Base-by-base conservation (phyloP, 208 protist species). In the Trypanosoma brucei region DNA sequence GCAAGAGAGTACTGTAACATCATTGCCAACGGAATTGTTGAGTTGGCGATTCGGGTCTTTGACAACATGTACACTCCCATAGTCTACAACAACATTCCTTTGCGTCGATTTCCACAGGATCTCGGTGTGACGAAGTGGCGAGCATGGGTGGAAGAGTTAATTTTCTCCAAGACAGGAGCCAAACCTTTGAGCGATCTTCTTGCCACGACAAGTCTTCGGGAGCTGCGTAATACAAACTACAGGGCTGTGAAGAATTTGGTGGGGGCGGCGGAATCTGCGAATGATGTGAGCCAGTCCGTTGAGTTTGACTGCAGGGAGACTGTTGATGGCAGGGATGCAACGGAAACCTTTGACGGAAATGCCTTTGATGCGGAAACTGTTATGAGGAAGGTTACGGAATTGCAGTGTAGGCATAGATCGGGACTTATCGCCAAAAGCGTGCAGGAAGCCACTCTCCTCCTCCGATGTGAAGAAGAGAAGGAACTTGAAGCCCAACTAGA, bases 31-130 rank as follows among this genome's bases (percentile, higher is more conserved):
- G 88, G 88, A 30, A 4, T 94, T 0, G 68, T 81, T 6, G 76
- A 92, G 49, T 55, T 94, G 11, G 73, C 84, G 14, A 66, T 94
- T 33, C 61, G 64, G 36, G 83, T 94, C n/a, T 86, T 83, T 3
- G 83, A 94, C 40, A 82, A 82, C 53, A 82, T 83, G 38, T 84
- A 84, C 68, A 72, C 82, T 13, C 62, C 65, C 13, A 49, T 54
- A 64, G 13, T 57, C 44, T 4, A 73, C 1, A 69, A 35, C 7
- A 81, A 75, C 0, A 55, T 64, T 30, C 78, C 83, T 1, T 80
- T 94, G 51, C 72, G 71, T 2, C 75, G 81, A 22, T 49, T 82
- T 13, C 68, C 73, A 5, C 79, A 86, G 50, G 78, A 92, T 67
- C 72, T 94, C 35, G 40, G 65, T 42, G 81, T 91, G 6, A 85